These are phyloP conservation scores for Kurtzmaniella quercitrusa DNA, from an alignment of 1,139 yeast species.

Conservation along the genomic window DNA sequence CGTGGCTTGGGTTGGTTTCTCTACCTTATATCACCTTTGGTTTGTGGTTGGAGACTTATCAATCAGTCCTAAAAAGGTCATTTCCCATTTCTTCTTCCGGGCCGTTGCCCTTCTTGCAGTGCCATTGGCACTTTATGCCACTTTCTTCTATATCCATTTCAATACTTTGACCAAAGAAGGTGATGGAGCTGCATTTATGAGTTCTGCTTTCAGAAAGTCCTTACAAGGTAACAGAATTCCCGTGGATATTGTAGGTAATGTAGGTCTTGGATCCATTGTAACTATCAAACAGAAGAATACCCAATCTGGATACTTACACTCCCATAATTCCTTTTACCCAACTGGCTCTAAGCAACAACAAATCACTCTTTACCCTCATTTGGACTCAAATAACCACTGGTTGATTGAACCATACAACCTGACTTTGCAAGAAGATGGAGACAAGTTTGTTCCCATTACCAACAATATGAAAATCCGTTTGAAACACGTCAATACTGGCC, in stretches of 20 bases:
- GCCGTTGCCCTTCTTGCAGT: constrained; percentile 61
- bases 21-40: constrained; percentile 81
- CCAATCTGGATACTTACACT: constrained; percentile 92
- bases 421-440: constrained; percentile 43
- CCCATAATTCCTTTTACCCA: constrained; percentile 81
- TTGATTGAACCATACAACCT: constrained; percentile 62
- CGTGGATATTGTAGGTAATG: constrained; percentile 65
- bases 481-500: constrained; percentile 60
- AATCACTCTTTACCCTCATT: constrained; percentile 86
- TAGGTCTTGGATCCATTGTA: constrained; percentile 81
- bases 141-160: constrained; percentile 80
- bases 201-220: constrained; percentile 81
- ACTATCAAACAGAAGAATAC: constrained; percentile 81
- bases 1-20: constrained; percentile 81
- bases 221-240: constrained; percentile 72
- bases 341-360: constrained; percentile 96
- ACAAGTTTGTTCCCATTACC: constrained; percentile 55
- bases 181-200: constrained; percentile 86
- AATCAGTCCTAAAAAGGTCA: constrained; percentile 47
- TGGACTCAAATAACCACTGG: constrained; percentile 89
- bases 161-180: constrained; percentile 67
- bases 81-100: constrained; percentile 53
- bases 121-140: constrained; percentile 63
- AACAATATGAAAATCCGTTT: constrained; percentile 82
- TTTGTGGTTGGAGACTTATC: constrained; percentile 80